These are phyloP conservation scores for Skeletonema marinoi DNA, from an alignment of 108 stramenopile species.

Conservation along the genomic window DNA sequence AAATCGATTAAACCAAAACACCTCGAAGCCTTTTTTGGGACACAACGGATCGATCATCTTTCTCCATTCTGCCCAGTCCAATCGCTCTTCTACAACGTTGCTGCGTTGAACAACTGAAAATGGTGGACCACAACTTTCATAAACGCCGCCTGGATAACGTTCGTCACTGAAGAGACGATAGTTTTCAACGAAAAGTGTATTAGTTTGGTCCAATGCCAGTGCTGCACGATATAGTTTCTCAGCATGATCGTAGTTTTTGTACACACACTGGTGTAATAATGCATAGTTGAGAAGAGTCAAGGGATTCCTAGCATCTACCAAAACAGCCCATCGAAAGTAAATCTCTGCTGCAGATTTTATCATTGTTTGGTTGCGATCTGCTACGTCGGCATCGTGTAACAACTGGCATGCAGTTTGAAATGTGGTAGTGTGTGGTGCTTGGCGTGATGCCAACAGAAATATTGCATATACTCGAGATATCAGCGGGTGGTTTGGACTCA, in stretches of 20 bases:
- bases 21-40: slow-evolving; percentile 31
- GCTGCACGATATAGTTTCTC: slow-evolving; percentile 64
- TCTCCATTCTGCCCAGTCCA: slow-evolving; percentile 56
- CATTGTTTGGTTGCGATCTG: slow-evolving; percentile 44
- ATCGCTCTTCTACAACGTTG: slow-evolving; percentile 33
- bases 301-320: slow-evolving; percentile 54
- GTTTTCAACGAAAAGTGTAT: slow-evolving; percentile 51
- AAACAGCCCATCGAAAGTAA: slow-evolving; percentile 62
- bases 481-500: slow-evolving; percentile 58
- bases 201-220: slow-evolving; percentile 43
- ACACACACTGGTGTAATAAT: slow-evolving; percentile 60
- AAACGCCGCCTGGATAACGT: slow-evolving; percentile 57
- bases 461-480: slow-evolving; percentile 57
- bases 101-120: slow-evolving; percentile 37
- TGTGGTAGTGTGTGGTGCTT: slow-evolving; percentile 26
- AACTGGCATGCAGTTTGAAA: slow-evolving; percentile 49
- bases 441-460: slow-evolving; percentile 49
- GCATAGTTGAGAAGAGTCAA: slow-evolving; percentile 57
- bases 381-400: slow-evolving; percentile 48
- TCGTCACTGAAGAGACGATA: slow-evolving; percentile 46
- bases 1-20: slow-evolving; percentile 49
- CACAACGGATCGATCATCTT: slow-evolving; percentile 40
- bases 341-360: slow-evolving; percentile 45
- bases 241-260: slow-evolving; percentile 47
- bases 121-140: slow-evolving; percentile 31